Conservation (phyloP, 2,329 filamentous ascomycete species). For the Beauveria asiatica region DNA sequence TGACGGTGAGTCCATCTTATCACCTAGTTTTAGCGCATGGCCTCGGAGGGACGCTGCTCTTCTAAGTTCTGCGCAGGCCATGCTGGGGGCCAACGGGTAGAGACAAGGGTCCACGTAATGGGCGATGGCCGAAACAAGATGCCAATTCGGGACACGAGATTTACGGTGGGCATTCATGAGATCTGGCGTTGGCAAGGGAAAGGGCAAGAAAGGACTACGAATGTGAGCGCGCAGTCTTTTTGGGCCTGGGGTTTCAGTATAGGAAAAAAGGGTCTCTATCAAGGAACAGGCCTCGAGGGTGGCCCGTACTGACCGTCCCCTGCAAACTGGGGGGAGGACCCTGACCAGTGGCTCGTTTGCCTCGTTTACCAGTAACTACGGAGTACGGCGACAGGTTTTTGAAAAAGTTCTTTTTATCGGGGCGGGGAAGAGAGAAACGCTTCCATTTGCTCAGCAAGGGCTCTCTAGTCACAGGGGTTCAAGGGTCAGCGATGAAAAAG, state of each 20-base stretch:
- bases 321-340: no score
- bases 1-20: not conserved
- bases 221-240: not conserved
- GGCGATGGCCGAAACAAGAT: slow-evolving; percentile 10
- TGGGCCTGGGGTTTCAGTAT: not conserved
- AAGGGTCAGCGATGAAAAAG: no score
- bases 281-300: not conserved
- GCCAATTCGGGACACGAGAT: slow-evolving; percentile 27
- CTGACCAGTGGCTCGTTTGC: no score
- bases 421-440: no score
- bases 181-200: not conserved
- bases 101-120: slow-evolving; percentile 1
- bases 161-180: slow-evolving; percentile 1
- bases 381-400: no score
- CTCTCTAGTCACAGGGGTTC: no score
- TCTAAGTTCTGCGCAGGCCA: no score
- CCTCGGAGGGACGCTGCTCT: no score
- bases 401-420: no score
- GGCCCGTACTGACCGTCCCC: no score
- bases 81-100: not conserved
- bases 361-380: no score
- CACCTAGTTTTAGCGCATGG: not conserved
- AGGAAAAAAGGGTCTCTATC: not conserved
- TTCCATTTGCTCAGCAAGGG: no score
- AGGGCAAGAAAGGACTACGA: not conserved